Evolutionary conservation across 768 basidiomycete species (phyloP).

Genomic region (Terana coerulea): DNA sequence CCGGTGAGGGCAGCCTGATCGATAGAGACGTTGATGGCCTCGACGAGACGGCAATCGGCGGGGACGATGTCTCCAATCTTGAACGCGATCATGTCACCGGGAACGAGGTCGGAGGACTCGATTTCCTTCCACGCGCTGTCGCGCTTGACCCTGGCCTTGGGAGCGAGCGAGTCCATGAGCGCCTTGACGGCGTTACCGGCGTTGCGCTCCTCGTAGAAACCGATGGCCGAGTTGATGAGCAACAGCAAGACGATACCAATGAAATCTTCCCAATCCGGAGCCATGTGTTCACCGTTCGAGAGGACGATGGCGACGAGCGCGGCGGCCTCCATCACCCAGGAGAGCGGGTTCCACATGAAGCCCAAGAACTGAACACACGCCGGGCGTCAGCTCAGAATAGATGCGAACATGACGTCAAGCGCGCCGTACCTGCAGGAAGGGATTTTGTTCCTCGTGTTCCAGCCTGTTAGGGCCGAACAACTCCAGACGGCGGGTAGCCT

Average conservation of each 20-base stretch:
- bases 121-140: slow-evolving; percentile 83
- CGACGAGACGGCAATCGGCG: slow-evolving; percentile 94
- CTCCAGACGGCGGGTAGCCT: slow-evolving; percentile 80
- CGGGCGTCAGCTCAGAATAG: not conserved
- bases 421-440: slow-evolving; percentile 73
- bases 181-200: slow-evolving; percentile 99
- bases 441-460: slow-evolving; percentile 85
- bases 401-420: not conserved
- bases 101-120: slow-evolving; percentile 85
- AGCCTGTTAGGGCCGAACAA: slow-evolving; percentile 97
- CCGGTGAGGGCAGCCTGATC: slow-evolving; percentile 98
- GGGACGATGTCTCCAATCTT: slow-evolving; percentile 99
- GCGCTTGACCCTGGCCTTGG: slow-evolving; percentile 94
- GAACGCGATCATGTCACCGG: slow-evolving; percentile 96
- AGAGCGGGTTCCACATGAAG: slow-evolving; percentile 99
- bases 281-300: slow-evolving; percentile 81
- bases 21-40: slow-evolving; percentile 96
- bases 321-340: slow-evolving; percentile 99
- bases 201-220: slow-evolving; percentile 97
- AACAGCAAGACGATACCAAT: slow-evolving; percentile 90
- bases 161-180: slow-evolving; percentile 98
- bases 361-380: slow-evolving; percentile 63
- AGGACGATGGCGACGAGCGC: slow-evolving; percentile 92
- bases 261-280: slow-evolving; percentile 98
- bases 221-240: slow-evolving; percentile 93